These are phyloP conservation scores for Arctostaphylos glauca DNA, from an alignment of 148 eudicot species.

Conservation along the genomic window DNA sequence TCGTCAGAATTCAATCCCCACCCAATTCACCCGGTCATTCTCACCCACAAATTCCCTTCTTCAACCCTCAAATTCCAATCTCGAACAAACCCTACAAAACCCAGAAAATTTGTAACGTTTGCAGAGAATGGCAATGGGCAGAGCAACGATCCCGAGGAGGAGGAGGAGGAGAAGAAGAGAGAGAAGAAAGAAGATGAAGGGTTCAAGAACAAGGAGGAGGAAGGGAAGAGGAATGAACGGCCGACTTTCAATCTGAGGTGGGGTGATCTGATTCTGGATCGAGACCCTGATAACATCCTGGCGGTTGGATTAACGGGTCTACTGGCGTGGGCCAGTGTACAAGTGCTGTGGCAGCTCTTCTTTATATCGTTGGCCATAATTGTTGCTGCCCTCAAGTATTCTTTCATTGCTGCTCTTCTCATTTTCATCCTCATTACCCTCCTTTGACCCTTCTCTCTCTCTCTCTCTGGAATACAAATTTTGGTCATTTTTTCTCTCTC, in stretches of 20 bases:
- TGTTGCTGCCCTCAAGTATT: conserved; percentile 75
- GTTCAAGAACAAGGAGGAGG: conserved; percentile 20
- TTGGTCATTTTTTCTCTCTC: too few species aligned
- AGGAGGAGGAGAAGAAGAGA: neutral
- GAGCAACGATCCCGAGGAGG: conserved; percentile 2
- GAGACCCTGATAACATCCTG: conserved; percentile 71
- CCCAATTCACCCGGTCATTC: neutral
- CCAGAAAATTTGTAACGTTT: neutral
- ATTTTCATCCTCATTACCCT: conserved; percentile 82
- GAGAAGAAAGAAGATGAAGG: neutral
- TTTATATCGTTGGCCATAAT: conserved; percentile 62
- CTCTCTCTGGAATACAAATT: neutral
- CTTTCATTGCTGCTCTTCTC: conserved; percentile 77
- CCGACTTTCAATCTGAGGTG: conserved; percentile 55
- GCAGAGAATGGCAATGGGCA: conserved; percentile 5
- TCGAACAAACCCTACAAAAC: conserved; percentile 9
- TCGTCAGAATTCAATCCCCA: neutral
- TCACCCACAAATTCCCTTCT: neutral
- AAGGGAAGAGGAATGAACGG: conserved; percentile 30
- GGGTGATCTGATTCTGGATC: conserved; percentile 65
- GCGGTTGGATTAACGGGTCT: conserved; percentile 84
- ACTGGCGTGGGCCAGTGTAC: conserved; percentile 84
- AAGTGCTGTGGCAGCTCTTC: conserved; percentile 79
- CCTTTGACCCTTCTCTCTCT: conserved; percentile 32
- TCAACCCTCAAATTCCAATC: neutral